A percentile compares a stretch with the other conserved stretches of the same genome.
These are phyloP conservation scores for Rugiboletus extremiorientalis DNA, from an alignment of 1,284 basidiomycete genomes.

Conservation along the genomic window DNA sequence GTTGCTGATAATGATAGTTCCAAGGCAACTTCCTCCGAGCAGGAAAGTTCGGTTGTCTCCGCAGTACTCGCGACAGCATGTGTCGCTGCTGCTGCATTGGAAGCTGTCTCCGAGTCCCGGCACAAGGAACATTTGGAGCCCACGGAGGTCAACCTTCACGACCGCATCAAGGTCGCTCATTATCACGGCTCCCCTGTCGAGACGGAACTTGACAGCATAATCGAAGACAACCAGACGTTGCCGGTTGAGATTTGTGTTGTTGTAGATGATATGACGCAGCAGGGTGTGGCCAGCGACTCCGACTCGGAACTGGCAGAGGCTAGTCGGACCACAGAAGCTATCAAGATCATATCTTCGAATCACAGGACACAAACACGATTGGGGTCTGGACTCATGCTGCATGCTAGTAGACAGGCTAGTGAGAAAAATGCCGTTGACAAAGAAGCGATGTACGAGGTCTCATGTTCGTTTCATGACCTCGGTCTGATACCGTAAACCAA, in stretches of 20 bases:
- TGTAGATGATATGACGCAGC: background rate
- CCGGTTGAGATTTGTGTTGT: background rate
- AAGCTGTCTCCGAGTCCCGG: constrained; percentile 7
- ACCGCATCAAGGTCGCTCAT: background rate
- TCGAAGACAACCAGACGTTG: background rate
- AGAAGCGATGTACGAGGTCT: no score
- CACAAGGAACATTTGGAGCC: constrained; percentile 2
- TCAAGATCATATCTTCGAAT: background rate
- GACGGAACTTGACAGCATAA: background rate
- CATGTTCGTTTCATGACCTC: background rate
- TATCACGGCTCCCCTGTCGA: background rate
- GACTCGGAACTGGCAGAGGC: background rate
- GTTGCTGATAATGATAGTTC: background rate
- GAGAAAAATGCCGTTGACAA: background rate
- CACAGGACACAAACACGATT: background rate
- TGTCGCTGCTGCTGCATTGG: constrained; percentile 11
- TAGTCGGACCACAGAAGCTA: no score
- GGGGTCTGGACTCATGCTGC: background rate
- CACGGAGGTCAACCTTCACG: background rate
- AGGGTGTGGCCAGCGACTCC: no score
- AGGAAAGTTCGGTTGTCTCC: constrained; percentile 10
- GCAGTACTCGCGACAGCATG: constrained; percentile 10
- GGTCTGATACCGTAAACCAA: background rate
- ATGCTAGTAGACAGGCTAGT: background rate
- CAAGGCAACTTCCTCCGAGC: background rate